Percentiles rank a stretch among this genome's conserved stretches.
phyloP scores from a whole-genome alignment of 2,329 filamentous ascomycete species.

The Ceratocystis papillata region DNA sequence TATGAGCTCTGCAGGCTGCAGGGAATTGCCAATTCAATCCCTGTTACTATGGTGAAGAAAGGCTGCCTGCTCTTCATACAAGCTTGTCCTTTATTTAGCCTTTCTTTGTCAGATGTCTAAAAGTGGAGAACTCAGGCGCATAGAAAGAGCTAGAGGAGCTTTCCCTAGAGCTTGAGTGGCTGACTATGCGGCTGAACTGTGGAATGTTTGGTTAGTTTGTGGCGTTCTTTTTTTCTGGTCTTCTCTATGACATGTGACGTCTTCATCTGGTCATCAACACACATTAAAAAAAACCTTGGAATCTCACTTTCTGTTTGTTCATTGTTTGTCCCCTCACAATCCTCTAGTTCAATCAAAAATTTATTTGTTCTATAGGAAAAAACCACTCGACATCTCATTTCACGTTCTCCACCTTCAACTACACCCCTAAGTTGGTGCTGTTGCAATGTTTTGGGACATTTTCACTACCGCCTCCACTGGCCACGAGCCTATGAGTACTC shows the following conservation, averaged over 20 bases:
- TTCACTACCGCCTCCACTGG: conserved; percentile 17
- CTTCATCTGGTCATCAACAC: too few relatives aligned
- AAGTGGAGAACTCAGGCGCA: not conserved
- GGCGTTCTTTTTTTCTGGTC: too few relatives aligned
- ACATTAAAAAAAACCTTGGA: too few relatives aligned
- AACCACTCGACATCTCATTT: not conserved
- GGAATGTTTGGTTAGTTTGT: too few relatives aligned
- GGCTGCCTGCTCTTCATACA: not conserved
- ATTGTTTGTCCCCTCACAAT: not conserved
- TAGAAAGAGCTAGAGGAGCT: conserved; percentile 3
- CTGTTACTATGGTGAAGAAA: not conserved
- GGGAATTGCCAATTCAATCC: not conserved
- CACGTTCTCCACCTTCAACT: not conserved
- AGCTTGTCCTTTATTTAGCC: not conserved
- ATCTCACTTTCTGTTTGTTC: too few relatives aligned
- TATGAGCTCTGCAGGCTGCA: not conserved
- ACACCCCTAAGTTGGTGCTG: not conserved
- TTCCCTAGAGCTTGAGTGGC: not conserved
- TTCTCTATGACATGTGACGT: too few relatives aligned
- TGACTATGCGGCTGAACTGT: not conserved
- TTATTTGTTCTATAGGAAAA: not conserved
- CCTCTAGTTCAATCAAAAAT: not conserved
- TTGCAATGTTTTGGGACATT: conserved; percentile 22
- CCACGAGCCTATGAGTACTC: conserved; percentile 15
- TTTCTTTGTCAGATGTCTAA: not conserved